Evolutionary conservation across 345 rosid genomes (phyloP), one percentile per base, ranked within the genome.

Genomic region (Eutrema heterophyllum): DNA sequence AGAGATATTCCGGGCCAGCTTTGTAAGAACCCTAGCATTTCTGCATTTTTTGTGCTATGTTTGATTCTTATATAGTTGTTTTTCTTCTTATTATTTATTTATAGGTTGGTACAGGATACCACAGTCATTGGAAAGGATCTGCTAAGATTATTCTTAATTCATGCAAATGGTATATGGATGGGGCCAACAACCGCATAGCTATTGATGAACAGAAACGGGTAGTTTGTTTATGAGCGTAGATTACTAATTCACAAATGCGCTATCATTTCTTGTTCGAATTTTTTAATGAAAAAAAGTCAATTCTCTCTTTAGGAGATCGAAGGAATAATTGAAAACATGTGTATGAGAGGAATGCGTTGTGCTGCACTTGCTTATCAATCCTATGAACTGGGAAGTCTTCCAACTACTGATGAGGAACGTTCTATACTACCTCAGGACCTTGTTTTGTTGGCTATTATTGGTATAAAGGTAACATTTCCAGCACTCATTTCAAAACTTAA

Each of bases 111-210:
- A 84, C 88, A 48, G 78, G 64, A 67, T 84, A 81, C 59, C 83
- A 60, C 64, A 63, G 90, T 76, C 92, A 93, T 60, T 93, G 98
- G 98, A 93, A 90, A 80, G 98, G 98, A 67, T 96, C 97, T 40
- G 97, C 98, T 41, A 92, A 93, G 81, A 75, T 85, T 29, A 83
- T 93, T 72, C 80, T 93, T 73, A 82, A 81, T 74, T 82, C 85
- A 16, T 93, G 98, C 80, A 70, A 82, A 12, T 62, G 51, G 36
- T 93, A 86, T 81, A 75, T 85, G 30, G 93, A 89, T 72, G 81
- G 73, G 63, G 78, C 81, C 60, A 85, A 84, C 71, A 48, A 72
- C 35, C 13, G 63, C 78, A 84, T 63, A 52, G 52, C 87, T 64
- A 82, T 86, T 18, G 88, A 85, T 79, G 87, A 78, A 54, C 83